Conservation (phyloP, 2,329 filamentous ascomycete species). For the Nectriaceae sp. region DNA sequence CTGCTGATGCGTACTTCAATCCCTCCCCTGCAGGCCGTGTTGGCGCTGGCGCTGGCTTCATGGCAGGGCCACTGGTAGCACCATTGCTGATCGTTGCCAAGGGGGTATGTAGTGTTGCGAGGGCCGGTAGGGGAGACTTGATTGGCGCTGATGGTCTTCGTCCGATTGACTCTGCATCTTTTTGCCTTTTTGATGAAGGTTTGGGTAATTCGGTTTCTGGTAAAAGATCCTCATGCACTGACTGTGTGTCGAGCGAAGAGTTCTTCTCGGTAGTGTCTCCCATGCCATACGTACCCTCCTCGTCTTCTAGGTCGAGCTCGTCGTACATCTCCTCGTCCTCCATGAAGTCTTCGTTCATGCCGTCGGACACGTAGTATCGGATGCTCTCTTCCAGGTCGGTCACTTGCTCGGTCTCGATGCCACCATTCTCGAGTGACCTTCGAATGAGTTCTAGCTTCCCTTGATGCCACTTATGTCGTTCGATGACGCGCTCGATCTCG, state of each 20-base stretch:
- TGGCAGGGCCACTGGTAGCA: slow-evolving; percentile 57
- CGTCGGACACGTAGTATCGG: slow-evolving; percentile 91
- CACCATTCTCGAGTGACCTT: slow-evolving; percentile 88
- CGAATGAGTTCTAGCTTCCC: slow-evolving; percentile 88
- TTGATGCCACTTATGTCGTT: slow-evolving; percentile 96
- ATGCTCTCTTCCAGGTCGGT: slow-evolving; percentile 89
- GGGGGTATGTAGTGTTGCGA: slow-evolving; percentile 85
- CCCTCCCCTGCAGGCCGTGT: slow-evolving; percentile 84
- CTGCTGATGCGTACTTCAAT: slow-evolving; percentile 95
- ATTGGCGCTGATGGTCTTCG: slow-evolving; percentile 81
- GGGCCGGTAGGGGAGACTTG: slow-evolving; percentile 90
- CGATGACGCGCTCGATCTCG: slow-evolving; percentile 80
- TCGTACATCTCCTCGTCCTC: slow-evolving; percentile 97
- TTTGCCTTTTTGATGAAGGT: slow-evolving; percentile 54
- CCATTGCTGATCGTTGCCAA: slow-evolving; percentile 63
- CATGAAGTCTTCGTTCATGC: slow-evolving; percentile 84
- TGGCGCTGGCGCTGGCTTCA: slow-evolving; percentile 92
- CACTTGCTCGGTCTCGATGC: slow-evolving; percentile 84
- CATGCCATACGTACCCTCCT: slow-evolving; percentile 87
- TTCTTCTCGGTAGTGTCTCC: slow-evolving; percentile 77
- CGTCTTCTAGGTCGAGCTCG: slow-evolving; percentile 87
- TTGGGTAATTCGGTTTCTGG: slow-evolving; percentile 59
- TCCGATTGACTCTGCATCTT: slow-evolving; percentile 58
- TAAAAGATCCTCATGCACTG: slow-evolving; percentile 76
- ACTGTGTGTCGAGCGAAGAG: slow-evolving; percentile 95